Percentiles rank a stretch among this genome's conserved stretches.
phyloP scores from a whole-genome alignment of 495 filamentous ascomycete genomes.

The Durotheca rogersii region DNA sequence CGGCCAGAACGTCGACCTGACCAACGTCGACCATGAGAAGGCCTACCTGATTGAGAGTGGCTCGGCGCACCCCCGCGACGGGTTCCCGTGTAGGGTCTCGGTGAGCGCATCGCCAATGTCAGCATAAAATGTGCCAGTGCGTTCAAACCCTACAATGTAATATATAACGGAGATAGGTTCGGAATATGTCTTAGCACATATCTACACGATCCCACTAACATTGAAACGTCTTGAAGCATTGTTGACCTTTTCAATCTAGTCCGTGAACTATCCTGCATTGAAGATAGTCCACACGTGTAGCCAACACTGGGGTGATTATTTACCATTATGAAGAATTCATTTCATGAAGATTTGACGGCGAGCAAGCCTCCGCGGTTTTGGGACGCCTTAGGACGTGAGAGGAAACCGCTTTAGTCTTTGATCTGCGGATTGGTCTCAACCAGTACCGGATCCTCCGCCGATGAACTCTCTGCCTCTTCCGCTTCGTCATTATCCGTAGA shows the following conservation, averaged over 20 bases:
- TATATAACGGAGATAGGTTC: too few relatives aligned
- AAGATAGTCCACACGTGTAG: background rate
- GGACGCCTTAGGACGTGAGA: too few relatives aligned
- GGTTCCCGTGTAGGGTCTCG: conserved; percentile 30
- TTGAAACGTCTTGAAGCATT: background rate
- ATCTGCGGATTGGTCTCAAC: conserved; percentile 11
- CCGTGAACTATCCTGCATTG: too few relatives aligned
- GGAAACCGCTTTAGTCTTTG: conserved; percentile 3
- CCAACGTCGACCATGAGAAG: conserved; percentile 28
- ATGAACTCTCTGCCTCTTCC: conserved; percentile 9
- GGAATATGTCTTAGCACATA: background rate
- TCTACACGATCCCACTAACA: background rate
- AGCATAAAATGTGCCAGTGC: too few relatives aligned
- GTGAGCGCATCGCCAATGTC: background rate
- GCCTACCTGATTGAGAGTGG: conserved; percentile 32
- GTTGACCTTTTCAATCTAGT: too few relatives aligned
- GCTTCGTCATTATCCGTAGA: background rate
- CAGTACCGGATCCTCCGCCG: conserved; percentile 15
- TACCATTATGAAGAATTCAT: background rate
- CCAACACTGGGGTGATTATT: background rate
- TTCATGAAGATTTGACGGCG: too few relatives aligned
- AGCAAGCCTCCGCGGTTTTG: too few relatives aligned
- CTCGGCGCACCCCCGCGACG: conserved; percentile 29
- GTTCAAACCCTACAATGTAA: too few relatives aligned
- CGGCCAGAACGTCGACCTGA: conserved; percentile 26